Percentiles rank a stretch among this genome's conserved stretches.
Evolutionary conservation across 2,329 filamentous ascomycete genomes (phyloP).

Genomic region (Thielaviopsis cerberus): DNA sequence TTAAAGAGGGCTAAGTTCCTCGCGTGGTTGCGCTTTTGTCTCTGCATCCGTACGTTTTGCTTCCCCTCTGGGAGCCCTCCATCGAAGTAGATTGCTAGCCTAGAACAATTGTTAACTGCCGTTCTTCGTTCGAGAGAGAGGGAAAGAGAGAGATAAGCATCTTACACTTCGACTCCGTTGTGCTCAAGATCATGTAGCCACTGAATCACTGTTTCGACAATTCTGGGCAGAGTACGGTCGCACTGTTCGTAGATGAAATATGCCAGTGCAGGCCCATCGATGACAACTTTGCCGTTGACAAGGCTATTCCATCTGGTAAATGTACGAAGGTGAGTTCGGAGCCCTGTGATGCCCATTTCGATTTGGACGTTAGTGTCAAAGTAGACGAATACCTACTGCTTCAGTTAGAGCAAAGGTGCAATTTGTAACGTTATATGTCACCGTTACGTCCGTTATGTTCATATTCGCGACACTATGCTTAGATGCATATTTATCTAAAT

Average conservation of each 20-base stretch:
- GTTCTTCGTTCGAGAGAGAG: not conserved
- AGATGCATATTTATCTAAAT: not conserved
- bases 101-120: slow-evolving; percentile 18
- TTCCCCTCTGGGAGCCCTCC: slow-evolving; percentile 58
- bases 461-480: not conserved
- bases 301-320: slow-evolving; percentile 29
- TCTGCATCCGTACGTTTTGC: slow-evolving; percentile 37
- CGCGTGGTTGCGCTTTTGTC: slow-evolving; percentile 28
- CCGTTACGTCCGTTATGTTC: not conserved
- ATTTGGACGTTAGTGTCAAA: not conserved
- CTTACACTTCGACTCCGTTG: slow-evolving; percentile 44
- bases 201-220: slow-evolving; percentile 37
- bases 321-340: slow-evolving; percentile 33
- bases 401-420: too few relatives aligned
- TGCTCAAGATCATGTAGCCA: slow-evolving; percentile 44
- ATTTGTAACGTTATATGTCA: too few relatives aligned
- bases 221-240: slow-evolving; percentile 27
- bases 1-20: slow-evolving; percentile 13
- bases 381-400: too few relatives aligned
- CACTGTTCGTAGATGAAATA: slow-evolving; percentile 49
- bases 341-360: slow-evolving; percentile 40
- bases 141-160: slow-evolving; percentile 8
- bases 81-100: slow-evolving; percentile 65
- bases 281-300: slow-evolving; percentile 26
- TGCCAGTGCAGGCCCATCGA: slow-evolving; percentile 66